A percentile compares a stretch with the other conserved stretches of the same genome.
Evolutionary conservation across 129 eudicot genomes (phyloP).

Genomic region (Tanacetum coccineum): DNA sequence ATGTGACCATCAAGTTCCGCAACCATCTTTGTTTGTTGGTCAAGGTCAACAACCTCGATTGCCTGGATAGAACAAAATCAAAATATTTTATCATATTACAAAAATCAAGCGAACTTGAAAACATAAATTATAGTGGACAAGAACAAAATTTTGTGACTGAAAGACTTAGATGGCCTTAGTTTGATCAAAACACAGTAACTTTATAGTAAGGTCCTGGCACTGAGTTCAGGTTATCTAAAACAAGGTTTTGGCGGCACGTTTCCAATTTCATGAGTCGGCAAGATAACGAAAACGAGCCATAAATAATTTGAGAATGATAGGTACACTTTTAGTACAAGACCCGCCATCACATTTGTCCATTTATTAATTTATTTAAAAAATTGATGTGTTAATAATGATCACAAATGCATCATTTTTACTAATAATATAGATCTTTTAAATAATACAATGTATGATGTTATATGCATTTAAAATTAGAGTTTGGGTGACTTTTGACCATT

Average conservation of each 20-base stretch:
- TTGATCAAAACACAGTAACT: neutral
- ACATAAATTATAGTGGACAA: neutral
- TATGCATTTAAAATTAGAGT: neutral
- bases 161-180: neutral
- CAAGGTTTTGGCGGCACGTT: neutral
- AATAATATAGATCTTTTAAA: too few species aligned
- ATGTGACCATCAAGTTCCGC: conserved; percentile 79
- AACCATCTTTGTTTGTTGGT: conserved; percentile 74
- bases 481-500: neutral
- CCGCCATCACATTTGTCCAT: too few species aligned
- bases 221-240: neutral
- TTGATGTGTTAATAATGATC: too few species aligned
- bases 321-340: too few species aligned
- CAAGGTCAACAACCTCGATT: conserved; percentile 74
- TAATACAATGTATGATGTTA: neutral
- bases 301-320: too few species aligned
- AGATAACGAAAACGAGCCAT: too few species aligned
- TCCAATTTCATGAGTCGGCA: too few species aligned
- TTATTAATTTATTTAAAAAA: too few species aligned
- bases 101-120: neutral
- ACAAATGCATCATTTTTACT: too few species aligned
- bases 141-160: neutral
- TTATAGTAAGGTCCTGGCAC: neutral
- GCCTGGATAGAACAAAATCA: conserved; percentile 38
- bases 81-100: neutral